phyloP scores from a whole-genome alignment of 352 stramenopile genomes.

The Paralagenidium karlingii region DNA sequence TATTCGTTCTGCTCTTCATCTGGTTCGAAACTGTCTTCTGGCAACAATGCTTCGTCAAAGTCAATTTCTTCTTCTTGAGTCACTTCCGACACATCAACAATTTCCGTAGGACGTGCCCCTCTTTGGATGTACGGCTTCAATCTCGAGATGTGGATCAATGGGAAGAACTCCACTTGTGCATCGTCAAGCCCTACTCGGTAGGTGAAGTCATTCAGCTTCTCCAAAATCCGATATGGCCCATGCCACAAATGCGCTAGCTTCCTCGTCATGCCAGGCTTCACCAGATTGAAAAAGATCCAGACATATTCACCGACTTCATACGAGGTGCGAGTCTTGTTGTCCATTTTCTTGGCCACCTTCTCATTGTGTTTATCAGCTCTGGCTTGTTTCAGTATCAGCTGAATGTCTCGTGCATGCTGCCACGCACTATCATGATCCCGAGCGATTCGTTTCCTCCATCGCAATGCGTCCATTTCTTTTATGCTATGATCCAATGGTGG shows the following conservation, averaged over 20 bases:
- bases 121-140: too few relatives aligned
- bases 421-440: slow-evolving; percentile 4
- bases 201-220: not conserved
- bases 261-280: too few relatives aligned
- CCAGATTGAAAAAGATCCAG: not conserved
- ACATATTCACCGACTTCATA: not conserved
- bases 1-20: slow-evolving; percentile 4
- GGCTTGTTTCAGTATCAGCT: not conserved
- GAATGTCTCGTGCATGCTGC: not conserved
- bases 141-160: too few relatives aligned
- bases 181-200: not conserved
- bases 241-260: not conserved
- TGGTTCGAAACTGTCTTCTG: slow-evolving; percentile 9
- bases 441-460: too few relatives aligned
- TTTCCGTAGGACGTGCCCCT: slow-evolving; percentile 1
- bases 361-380: not conserved
- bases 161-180: too few relatives aligned
- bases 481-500: not conserved
- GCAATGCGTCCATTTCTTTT: not conserved
- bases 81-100: slow-evolving; percentile 1
- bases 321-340: too few relatives aligned
- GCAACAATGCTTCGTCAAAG: slow-evolving; percentile 11
- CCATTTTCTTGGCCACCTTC: too few relatives aligned
- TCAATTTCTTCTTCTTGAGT: slow-evolving; percentile 1
- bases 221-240: not conserved